phyloP scores from a whole-genome alignment of 2,329 filamentous ascomycete species.

The Colletotrichum spinosum region DNA sequence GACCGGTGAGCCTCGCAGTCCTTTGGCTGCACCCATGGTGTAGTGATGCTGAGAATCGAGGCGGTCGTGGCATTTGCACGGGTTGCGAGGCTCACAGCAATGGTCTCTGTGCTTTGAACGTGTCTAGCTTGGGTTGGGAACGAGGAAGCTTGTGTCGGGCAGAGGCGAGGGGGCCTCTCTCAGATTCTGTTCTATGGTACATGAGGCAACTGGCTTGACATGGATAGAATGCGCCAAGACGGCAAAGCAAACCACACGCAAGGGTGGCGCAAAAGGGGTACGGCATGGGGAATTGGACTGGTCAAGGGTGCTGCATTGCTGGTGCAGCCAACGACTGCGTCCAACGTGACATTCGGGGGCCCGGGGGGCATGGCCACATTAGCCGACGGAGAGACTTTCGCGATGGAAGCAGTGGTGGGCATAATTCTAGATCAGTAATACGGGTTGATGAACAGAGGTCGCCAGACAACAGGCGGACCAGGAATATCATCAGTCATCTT shows the following conservation, averaged over 20 bases:
- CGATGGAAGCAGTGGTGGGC: neutral
- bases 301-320: too few relatives aligned
- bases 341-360: too few relatives aligned
- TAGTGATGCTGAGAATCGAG: conserved; percentile 19
- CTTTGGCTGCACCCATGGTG: conserved; percentile 22
- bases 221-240: neutral
- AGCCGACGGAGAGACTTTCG: neutral
- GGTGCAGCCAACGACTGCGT: too few relatives aligned
- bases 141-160: neutral
- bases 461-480: too few relatives aligned
- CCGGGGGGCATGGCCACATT: neutral
- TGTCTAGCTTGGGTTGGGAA: neutral
- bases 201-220: too few relatives aligned
- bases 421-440: neutral
- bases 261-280: neutral
- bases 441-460: too few relatives aligned
- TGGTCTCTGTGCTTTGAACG: neutral
- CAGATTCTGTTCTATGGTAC: too few relatives aligned
- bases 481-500: too few relatives aligned
- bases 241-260: neutral
- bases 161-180: too few relatives aligned
- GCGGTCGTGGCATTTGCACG: neutral
- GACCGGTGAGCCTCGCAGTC: conserved; percentile 13
- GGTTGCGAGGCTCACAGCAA: neutral
- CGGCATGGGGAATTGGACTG: neutral